Evolutionary conservation across 257 asterid species (phyloP).

Genomic region (Haberlea rhodopensis): DNA sequence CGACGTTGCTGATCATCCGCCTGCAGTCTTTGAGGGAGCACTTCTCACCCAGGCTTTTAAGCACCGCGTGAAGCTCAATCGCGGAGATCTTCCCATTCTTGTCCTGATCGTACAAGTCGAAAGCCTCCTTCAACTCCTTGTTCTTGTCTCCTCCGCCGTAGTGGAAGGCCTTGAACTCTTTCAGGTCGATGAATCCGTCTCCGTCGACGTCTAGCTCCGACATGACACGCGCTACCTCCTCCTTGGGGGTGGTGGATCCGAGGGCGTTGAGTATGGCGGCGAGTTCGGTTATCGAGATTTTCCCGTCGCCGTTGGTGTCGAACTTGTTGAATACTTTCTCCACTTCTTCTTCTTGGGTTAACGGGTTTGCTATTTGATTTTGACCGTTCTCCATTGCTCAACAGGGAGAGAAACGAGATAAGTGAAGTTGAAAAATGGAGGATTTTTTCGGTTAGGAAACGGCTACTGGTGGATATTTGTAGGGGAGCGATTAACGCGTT

Average conservation of each 20-base stretch:
- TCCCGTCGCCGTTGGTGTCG: slow-evolving; percentile 58
- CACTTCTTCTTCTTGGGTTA: slow-evolving; percentile 28
- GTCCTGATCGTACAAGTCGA: slow-evolving; percentile 70
- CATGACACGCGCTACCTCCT: slow-evolving; percentile 64
- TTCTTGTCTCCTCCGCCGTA: slow-evolving; percentile 32
- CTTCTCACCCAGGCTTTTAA: slow-evolving; percentile 68
- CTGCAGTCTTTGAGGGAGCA: slow-evolving; percentile 70
- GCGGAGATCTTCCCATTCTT: slow-evolving; percentile 81
- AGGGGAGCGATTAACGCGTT: slow-evolving; percentile 43
- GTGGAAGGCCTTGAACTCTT: slow-evolving; percentile 70
- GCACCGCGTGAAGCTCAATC: slow-evolving; percentile 61
- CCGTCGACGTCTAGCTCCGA: slow-evolving; percentile 78
- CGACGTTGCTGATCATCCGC: slow-evolving; percentile 70
- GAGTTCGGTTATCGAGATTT: slow-evolving; percentile 47
- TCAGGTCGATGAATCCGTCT: slow-evolving; percentile 78
- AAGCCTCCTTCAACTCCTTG: slow-evolving; percentile 76
- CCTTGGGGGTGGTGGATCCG: slow-evolving; percentile 52
- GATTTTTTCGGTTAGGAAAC: slow-evolving; percentile 26
- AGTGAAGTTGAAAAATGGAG: slow-evolving; percentile 24
- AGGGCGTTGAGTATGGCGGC: slow-evolving; percentile 38
- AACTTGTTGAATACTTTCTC: slow-evolving; percentile 44
- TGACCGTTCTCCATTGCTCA: slow-evolving; percentile 20
- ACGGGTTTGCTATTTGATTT: neutral
- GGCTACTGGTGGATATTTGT: slow-evolving; percentile 29
- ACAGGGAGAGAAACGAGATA: neutral